A percentile compares a stretch with the other conserved stretches of the same genome.
phyloP scores from a whole-genome alignment of 257 asterid species.

The Parsonsia alboflavescens region DNA sequence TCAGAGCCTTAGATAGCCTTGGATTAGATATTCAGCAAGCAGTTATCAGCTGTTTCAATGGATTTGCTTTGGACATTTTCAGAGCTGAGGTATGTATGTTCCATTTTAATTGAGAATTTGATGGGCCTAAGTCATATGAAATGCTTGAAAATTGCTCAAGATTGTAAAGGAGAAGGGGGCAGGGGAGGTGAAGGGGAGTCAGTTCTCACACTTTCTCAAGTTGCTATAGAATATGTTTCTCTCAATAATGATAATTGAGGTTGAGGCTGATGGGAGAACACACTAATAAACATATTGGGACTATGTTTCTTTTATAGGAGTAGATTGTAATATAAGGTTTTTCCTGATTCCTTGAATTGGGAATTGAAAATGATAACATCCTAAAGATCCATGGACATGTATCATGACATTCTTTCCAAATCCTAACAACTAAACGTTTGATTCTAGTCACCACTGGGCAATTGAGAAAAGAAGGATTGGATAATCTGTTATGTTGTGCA shows the following conservation, averaged over 20 bases:
- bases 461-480: not conserved
- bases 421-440: not conserved
- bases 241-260: not conserved
- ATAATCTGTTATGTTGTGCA: not conserved
- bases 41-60: conserved; percentile 32
- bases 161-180: not conserved
- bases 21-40: conserved; percentile 34
- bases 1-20: conserved; percentile 30
- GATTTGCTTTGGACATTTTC: conserved; percentile 31
- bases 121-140: not conserved
- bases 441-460: not conserved
- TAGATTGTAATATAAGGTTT: not conserved
- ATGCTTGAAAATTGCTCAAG: not conserved
- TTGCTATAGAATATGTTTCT: not conserved
- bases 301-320: not conserved
- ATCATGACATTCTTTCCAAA: not conserved
- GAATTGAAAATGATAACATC: not conserved
- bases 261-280: not conserved
- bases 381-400: not conserved
- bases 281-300: not conserved
- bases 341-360: not conserved
- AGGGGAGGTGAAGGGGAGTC: not conserved
- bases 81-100: conserved; percentile 27
- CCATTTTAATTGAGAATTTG: not conserved
- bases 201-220: not conserved